Evolutionary conservation across 352 stramenopile species (phyloP).

Genomic region (Globisporangium cystogenes): DNA sequence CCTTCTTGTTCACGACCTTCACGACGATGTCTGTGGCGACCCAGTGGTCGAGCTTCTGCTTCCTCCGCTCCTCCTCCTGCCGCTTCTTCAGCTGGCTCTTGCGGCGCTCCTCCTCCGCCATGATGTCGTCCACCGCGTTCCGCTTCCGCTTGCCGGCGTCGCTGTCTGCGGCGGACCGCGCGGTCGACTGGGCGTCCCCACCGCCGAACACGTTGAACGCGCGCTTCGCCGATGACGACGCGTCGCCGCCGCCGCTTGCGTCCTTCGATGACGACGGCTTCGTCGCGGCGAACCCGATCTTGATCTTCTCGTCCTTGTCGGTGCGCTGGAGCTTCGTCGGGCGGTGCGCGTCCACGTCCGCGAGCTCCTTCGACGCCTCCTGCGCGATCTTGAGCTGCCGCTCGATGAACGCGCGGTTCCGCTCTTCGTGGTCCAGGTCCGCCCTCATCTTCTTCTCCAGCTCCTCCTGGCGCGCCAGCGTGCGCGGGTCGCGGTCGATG

Average conservation of each 20-base stretch:
- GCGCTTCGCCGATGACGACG: slow-evolving; percentile 1
- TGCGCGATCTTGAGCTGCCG: slow-evolving; percentile 67
- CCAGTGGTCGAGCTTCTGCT: slow-evolving; percentile 88
- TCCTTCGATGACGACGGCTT: slow-evolving; percentile 22
- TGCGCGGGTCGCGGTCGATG: slow-evolving; percentile 92
- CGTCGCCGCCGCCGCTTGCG: slow-evolving; percentile 1
- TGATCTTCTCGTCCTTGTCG: slow-evolving; percentile 44
- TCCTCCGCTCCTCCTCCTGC: slow-evolving; percentile 28
- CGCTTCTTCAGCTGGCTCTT: slow-evolving; percentile 31
- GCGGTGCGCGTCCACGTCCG: slow-evolving; percentile 20
- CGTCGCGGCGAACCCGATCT: slow-evolving; percentile 16
- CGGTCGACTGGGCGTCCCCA: background rate
- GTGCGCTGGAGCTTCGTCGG: slow-evolving; percentile 60
- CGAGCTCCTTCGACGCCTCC: slow-evolving; percentile 21
- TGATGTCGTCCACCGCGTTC: slow-evolving; percentile 40
- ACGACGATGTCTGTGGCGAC: slow-evolving; percentile 89
- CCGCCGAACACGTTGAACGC: slow-evolving; percentile 13
- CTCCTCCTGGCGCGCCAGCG: slow-evolving; percentile 87
- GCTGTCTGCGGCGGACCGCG: background rate
- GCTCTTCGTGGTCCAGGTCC: slow-evolving; percentile 89
- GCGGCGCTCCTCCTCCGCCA: slow-evolving; percentile 49
- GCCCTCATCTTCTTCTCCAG: slow-evolving; percentile 83
- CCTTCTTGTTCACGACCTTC: slow-evolving; percentile 92
- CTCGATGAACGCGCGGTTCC: slow-evolving; percentile 70
- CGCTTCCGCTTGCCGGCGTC: slow-evolving; percentile 21